A percentile compares a stretch with the other conserved stretches of the same genome.
Conservation (phyloP, 2,329 filamentous ascomycete genomes). For the Ophiostoma populinum region DNA sequence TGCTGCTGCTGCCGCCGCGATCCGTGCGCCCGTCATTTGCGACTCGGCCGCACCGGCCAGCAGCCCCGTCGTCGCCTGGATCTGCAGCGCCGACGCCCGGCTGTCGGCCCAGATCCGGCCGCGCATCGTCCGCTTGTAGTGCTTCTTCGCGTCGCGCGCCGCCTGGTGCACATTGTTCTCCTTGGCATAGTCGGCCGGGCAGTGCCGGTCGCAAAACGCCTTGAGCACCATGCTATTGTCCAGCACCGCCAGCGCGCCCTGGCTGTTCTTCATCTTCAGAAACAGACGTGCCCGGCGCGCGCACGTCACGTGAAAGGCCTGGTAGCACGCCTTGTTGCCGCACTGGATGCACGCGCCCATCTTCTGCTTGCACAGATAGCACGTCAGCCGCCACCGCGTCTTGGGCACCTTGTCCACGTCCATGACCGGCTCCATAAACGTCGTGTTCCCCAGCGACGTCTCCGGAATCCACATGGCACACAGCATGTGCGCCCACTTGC, state of each 20-base stretch:
- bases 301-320: constrained; percentile 94
- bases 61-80: constrained; percentile 51
- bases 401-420: constrained; percentile 96
- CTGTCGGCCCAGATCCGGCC: constrained; percentile 85
- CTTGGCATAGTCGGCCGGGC: constrained; percentile 70
- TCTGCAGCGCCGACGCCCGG: constrained; percentile 62
- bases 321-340: constrained; percentile 91
- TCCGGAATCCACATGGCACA: constrained; percentile 99
- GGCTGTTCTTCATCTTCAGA: constrained; percentile 89
- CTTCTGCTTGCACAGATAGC: constrained; percentile 91
- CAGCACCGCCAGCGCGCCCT: constrained; percentile 59
- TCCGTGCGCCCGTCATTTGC: constrained; percentile 68
- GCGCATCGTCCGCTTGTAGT: constrained; percentile 79
- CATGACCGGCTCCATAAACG: constrained; percentile 96
- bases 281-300: constrained; percentile 75
- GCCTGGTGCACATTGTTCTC: constrained; percentile 72
- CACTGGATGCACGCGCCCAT: constrained; percentile 99
- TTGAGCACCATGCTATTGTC: constrained; percentile 72
- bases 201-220: constrained; percentile 91
- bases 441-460: constrained; percentile 85
- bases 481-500: constrained; percentile 90
- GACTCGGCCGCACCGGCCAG: constrained; percentile 60
- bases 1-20: constrained; percentile 44
- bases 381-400: constrained; percentile 79
- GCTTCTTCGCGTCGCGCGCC: constrained; percentile 67